A percentile compares a stretch with the other conserved stretches of the same genome.
Evolutionary conservation across 129 eudicot genomes (phyloP).

Genomic region (Heracleum sosnowskyi): DNA sequence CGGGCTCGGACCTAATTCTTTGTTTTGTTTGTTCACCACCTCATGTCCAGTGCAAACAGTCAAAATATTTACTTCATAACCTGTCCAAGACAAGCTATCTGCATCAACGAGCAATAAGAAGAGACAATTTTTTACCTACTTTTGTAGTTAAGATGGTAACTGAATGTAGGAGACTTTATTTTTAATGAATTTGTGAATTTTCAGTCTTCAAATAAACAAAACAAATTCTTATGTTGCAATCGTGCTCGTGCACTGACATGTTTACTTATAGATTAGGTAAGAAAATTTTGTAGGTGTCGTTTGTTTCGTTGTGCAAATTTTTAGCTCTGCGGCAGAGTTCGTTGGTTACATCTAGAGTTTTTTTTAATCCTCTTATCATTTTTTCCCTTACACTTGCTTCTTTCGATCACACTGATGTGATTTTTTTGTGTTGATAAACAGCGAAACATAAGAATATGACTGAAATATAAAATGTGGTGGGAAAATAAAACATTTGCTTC

Average conservation of each 20-base stretch:
- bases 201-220: background rate
- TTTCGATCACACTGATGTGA: background rate
- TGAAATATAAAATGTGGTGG: background rate
- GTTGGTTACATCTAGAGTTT: background rate
- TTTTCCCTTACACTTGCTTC: background rate
- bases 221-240: background rate
- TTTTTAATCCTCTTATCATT: background rate
- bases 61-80: background rate
- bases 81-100: background rate
- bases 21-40: background rate
- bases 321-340: background rate
- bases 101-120: background rate
- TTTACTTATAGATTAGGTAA: background rate
- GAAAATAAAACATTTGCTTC: background rate
- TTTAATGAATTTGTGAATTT: background rate
- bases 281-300: background rate
- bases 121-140: background rate
- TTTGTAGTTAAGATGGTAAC: background rate
- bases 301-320: background rate
- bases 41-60: background rate
- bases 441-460: background rate
- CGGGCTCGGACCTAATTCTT: background rate
- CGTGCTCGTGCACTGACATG: background rate
- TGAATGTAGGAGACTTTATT: background rate
- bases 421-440: background rate